Base-by-base conservation (phyloP, 345 rosid genomes). In the Carallia brachiata region DNA sequence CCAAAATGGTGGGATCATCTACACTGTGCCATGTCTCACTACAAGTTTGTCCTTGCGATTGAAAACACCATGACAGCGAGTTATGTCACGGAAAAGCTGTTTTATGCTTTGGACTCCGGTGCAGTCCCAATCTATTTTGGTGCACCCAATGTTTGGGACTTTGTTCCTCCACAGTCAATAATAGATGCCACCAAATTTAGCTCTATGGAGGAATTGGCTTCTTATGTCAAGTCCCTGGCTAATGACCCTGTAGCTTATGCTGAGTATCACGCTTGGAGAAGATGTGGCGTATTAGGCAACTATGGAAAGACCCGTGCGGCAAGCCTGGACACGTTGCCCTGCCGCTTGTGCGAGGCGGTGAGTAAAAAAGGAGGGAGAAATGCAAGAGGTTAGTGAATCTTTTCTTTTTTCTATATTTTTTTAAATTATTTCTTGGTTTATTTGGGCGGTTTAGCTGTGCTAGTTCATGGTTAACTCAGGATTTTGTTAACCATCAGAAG, bases 1-100 rank as follows among this genome's bases (percentile, higher is more conserved):
- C 88, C 89, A 10, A 89, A 82, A 84, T 94, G 98, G 97, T 91
- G 95, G 82, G 96, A 89, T 70, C 97, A 94, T 65, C 78, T 91
- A 57, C 97, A 94, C 61, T 94, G 98, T 64, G 89, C 95, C 62
- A 91, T 91, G 98, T 94, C 98, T 77, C 90, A 91, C 73, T 91
- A 94, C 85, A 91, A 94, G 74, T 91, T 94, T 66, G 93, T 86
- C 18, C 96, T 94, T 4, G 97, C 98, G 2, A 90, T 94, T 1
- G 98, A 94, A 62, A 94, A 94, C 83, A 94, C 96, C 6, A 75
- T 75, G 75, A 79, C 89, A 1, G 96, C 91, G 63, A 91, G 96
- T 70, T 94, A 94, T 4, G 93, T 91, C 76, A 94, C 97, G 0
- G 98, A 94, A 83, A 94, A 94, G 84, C 93, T 91, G 39, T 94